phyloP scores from a whole-genome alignment of 2,329 filamentous ascomycete genomes.

The Nemania sp. region DNA sequence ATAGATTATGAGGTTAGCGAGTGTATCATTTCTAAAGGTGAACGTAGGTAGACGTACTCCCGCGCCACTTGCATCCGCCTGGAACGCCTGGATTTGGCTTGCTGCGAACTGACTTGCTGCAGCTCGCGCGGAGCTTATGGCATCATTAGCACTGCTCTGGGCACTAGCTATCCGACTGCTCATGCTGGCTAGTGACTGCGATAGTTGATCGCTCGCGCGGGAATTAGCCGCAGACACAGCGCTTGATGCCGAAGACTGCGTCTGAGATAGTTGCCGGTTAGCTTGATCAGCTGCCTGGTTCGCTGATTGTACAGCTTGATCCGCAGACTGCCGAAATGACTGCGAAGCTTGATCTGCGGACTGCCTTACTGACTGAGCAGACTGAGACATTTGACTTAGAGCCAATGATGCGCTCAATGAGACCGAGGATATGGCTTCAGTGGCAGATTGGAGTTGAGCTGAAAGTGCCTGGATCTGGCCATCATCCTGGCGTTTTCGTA shows the following conservation, averaged over 20 bases:
- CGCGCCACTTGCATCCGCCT: slow-evolving; percentile 39
- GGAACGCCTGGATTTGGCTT: slow-evolving; percentile 46
- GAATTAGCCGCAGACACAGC: slow-evolving; percentile 45
- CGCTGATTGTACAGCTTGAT: slow-evolving; percentile 47
- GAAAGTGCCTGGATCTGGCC: slow-evolving; percentile 50
- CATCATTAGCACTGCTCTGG: slow-evolving; percentile 50
- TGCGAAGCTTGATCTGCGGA: slow-evolving; percentile 49
- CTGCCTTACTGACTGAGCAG: slow-evolving; percentile 48
- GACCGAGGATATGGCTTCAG: slow-evolving; percentile 47
- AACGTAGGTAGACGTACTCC: slow-evolving; percentile 36
- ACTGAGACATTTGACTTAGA: slow-evolving; percentile 47
- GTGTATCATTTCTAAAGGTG: background rate
- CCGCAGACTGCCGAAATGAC: slow-evolving; percentile 48
- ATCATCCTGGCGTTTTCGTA: slow-evolving; percentile 47
- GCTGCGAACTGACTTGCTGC: slow-evolving; percentile 61
- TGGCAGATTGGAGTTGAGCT: slow-evolving; percentile 47
- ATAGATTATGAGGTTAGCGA: slow-evolving; percentile 16
- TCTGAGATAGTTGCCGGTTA: slow-evolving; percentile 48
- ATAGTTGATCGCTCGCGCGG: slow-evolving; percentile 44
- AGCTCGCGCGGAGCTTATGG: slow-evolving; percentile 63
- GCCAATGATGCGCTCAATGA: slow-evolving; percentile 49
- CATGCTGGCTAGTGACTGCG: slow-evolving; percentile 47
- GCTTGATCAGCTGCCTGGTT: slow-evolving; percentile 48
- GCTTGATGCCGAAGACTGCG: slow-evolving; percentile 49
- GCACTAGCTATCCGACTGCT: slow-evolving; percentile 49